Evolutionary conservation across 805 yeast species (phyloP), one percentile per base, ranked within the genome.

Genomic region (Candida quercuum): DNA sequence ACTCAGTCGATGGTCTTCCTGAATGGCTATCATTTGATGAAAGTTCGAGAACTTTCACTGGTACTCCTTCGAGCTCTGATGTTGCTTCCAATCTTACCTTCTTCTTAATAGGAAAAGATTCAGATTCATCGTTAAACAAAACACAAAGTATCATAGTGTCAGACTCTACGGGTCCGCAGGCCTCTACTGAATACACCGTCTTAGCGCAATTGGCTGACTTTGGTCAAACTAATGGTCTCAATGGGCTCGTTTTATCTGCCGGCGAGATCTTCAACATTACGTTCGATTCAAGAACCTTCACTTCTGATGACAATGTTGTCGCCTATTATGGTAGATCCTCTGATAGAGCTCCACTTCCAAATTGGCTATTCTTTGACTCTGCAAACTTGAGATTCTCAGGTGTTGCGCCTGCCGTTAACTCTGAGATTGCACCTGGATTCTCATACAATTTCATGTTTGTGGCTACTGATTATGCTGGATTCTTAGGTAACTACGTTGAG

Each of bases 281-380:
- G 21, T 87, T 93, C 52, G 75, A 78, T 31, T 54, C 63, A 17
- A 66, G 72, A 39, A 74, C 84, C 8, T 93, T 89, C 55, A 58
- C 66, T 43, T 71, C 80, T 4, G 61, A 66, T 21, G 61, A 74
- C 38, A 53, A 66, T 2, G 74, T 83, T 23, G 67, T 72, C 14
- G 79, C 81, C 8, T 86, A 83, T 62, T 84, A 86, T 54, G 96
- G 96, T 16, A 73, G 83, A 45, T 77, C 89, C n/a, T 62, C 69
- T 12, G 87, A 86, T 57, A 76, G 89, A 55, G 74, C 95, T 1
- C 91, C 99, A 3, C 68, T 93, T 39, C 99, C 99, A 27, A 81
- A 77, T 54, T 93, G 99, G 98, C 66, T 87, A 36, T 60, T 63
- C 37, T 93, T 91, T 55, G 80, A 87, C 52, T 49, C 68, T 3